Evolutionary conservation across 2,329 filamentous ascomycete species (phyloP).

Genomic region (Stenocarpella maydis): DNA sequence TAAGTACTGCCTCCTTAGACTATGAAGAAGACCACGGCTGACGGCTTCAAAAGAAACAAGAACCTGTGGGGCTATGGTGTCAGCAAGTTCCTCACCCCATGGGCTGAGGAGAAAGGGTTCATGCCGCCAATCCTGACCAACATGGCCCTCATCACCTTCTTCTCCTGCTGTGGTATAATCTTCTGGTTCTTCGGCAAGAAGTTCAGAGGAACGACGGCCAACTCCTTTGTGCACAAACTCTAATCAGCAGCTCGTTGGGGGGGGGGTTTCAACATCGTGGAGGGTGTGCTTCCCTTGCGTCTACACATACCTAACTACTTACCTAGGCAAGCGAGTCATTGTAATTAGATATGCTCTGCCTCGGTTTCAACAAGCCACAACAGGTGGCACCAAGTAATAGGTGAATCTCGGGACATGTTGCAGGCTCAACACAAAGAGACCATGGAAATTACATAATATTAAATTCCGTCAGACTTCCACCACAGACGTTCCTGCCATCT

Average conservation of each 20-base stretch:
- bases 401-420: too few species aligned
- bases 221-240: slow-evolving; percentile 40
- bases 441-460: background rate
- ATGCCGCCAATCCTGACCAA: slow-evolving; percentile 40
- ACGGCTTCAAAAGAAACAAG: slow-evolving; percentile 36
- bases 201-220: slow-evolving; percentile 47
- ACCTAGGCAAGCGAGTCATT: too few species aligned
- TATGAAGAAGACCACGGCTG: background rate
- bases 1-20: background rate
- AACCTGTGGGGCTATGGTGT: slow-evolving; percentile 44
- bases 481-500: background rate
- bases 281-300: background rate
- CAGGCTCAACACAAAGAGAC: background rate
- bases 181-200: slow-evolving; percentile 44
- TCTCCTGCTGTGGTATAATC: slow-evolving; percentile 37
- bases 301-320: background rate
- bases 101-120: slow-evolving; percentile 40
- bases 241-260: background rate
- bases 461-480: background rate
- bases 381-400: background rate
- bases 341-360: background rate
- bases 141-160: slow-evolving; percentile 41
- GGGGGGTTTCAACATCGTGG: background rate
- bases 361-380: background rate
- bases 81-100: slow-evolving; percentile 42